Percentiles rank a stretch among this genome's conserved stretches.
Conservation (phyloP, 768 basidiomycete species). For the Rhodocollybia butyracea region DNA sequence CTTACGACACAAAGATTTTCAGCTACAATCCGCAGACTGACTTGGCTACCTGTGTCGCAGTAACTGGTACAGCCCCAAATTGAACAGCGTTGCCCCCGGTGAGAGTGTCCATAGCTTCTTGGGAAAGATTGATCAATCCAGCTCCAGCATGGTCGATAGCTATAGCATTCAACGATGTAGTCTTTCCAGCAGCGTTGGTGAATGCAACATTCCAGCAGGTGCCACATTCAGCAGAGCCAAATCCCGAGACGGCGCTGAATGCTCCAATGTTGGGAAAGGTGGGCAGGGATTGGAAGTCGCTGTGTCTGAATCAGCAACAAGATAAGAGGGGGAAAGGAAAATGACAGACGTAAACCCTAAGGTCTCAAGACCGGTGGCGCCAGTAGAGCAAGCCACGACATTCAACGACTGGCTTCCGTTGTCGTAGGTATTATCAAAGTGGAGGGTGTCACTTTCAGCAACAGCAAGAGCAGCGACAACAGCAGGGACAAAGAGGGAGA, state of each 20-base stretch:
- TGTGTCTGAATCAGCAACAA: no score
- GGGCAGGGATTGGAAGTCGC: slow-evolving; percentile 35
- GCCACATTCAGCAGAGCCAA: slow-evolving; percentile 31
- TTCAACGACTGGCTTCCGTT: no score
- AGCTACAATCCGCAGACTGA: slow-evolving; percentile 9
- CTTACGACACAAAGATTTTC: no score
- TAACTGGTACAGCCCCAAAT: slow-evolving; percentile 13
- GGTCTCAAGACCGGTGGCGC: no score
- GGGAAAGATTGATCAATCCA: slow-evolving; percentile 13
- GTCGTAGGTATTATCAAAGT: no score
- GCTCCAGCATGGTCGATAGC: slow-evolving; percentile 12
- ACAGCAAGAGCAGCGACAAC: no score
- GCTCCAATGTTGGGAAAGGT: slow-evolving; percentile 38
- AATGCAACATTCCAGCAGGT: slow-evolving; percentile 13
- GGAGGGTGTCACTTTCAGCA: no score
- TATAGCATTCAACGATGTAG: background rate
- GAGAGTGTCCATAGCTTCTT: slow-evolving; percentile 14
- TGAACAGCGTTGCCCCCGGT: slow-evolving; percentile 14
- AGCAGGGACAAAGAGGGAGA: no score
- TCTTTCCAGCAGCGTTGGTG: slow-evolving; percentile 1
- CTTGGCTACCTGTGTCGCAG: slow-evolving; percentile 2
- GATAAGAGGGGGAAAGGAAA: no score
- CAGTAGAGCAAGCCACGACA: no score
- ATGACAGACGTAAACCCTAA: no score
- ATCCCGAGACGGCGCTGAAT: slow-evolving; percentile 29